Evolutionary conservation across 1,284 basidiomycete genomes (phyloP).

Genomic region (Malassezia furfur): DNA sequence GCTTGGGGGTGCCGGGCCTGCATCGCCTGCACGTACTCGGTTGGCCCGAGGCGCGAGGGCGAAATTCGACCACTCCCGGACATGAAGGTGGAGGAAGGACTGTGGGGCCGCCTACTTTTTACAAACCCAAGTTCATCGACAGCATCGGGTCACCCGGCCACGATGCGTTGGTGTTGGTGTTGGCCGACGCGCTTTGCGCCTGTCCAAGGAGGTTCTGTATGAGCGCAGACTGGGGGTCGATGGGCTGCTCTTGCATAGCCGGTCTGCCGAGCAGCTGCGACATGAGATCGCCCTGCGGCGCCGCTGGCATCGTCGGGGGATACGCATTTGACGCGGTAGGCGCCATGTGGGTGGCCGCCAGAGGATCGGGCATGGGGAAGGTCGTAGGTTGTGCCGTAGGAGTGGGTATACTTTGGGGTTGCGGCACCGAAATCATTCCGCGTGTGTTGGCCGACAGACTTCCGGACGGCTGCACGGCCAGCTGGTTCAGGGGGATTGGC

Average conservation of each 20-base stretch:
- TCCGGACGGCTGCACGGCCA: slow-evolving; percentile 7
- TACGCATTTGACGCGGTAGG: too few relatives aligned
- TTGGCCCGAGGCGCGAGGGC: neutral
- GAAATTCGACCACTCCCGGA: neutral
- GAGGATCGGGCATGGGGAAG: too few relatives aligned
- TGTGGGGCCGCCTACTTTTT: neutral
- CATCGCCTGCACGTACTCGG: slow-evolving; percentile 1
- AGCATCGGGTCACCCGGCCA: too few relatives aligned
- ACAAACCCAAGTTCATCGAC: neutral
- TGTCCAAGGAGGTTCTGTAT: too few relatives aligned
- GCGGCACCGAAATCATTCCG: slow-evolving; percentile 8
- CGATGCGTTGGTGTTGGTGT: too few relatives aligned
- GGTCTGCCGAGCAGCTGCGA: too few relatives aligned
- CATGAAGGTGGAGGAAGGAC: neutral
- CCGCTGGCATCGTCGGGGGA: too few relatives aligned
- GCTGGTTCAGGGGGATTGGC: slow-evolving; percentile 24
- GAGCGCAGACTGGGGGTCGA: too few relatives aligned
- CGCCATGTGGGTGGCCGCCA: too few relatives aligned
- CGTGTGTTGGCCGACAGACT: slow-evolving; percentile 1
- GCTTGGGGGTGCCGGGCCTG: neutral
- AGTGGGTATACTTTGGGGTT: neutral
- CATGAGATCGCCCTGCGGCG: too few relatives aligned
- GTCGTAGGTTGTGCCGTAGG: neutral
- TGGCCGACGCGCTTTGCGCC: too few relatives aligned
- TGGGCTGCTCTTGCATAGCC: too few relatives aligned